Base-by-base conservation (phyloP, 1,284 basidiomycete genomes). In the Gymnopus androsaceus region DNA sequence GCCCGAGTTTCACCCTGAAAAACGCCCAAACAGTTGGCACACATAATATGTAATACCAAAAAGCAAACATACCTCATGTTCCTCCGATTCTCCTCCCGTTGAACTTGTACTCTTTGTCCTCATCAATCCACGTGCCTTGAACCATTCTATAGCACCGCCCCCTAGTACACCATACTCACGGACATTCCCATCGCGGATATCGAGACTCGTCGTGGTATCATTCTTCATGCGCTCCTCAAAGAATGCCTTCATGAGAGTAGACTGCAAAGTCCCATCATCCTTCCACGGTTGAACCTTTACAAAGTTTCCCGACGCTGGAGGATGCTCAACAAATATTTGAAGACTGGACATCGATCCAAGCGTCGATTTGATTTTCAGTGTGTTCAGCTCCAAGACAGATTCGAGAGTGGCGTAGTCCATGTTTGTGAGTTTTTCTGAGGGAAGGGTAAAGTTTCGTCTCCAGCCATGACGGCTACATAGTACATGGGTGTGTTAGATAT, bases 381-480 rank as follows among this genome's bases (percentile, higher is more conserved):
- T 67, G 40, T 66, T 56, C 9, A 67, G 56, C 48, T 68, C 66
- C 2, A 68, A 63, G 30, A 67, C 57, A 46, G 61, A 61, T 51
- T 66, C 64, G 17, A 68, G 61, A 41, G 64, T 64, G 14, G 60
- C 61, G 42, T 68, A 68, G 46, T 63, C 63, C 34, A 67, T 57
- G 27, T 53, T 55, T 4, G 54, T 47, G 14, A 67, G 60, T 57
- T 67, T 61, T 5, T 63, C 61, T n/a, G 66, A 59, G 3, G 61
- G 58, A 14, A 68, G 55, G 27, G 61, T 61, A 51, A 68, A 64
- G n/a, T 61, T 63, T 31, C 67, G 62, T n/a, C 64, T 63, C 67
- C 67, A 68, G 33, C 67, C 67, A 58, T 66, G 64, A n/a, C 67
- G 66, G 49, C 67, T 68, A 53, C 31, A 47, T n/a, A 51, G n/a